Percentiles rank a stretch among this genome's conserved stretches.
These are phyloP conservation scores for Neoscytalidium dimidiatum DNA, from an alignment of 2,329 filamentous ascomycete species.

Conservation along the genomic window DNA sequence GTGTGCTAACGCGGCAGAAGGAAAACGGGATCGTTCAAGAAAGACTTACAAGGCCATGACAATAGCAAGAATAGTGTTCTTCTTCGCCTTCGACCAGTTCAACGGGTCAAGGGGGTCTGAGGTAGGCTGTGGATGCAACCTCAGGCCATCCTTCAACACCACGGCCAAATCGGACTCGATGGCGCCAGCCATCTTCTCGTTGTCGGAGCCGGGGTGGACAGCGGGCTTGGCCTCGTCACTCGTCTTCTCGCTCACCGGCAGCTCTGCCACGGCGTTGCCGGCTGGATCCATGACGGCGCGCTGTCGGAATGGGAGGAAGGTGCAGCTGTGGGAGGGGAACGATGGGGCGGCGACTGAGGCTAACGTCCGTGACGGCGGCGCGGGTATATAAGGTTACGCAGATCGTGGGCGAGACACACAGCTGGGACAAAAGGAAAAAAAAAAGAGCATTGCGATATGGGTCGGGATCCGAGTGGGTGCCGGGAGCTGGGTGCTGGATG, in stretches of 20 bases:
- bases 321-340: neutral
- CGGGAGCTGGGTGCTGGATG: neutral
- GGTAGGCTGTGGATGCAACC: slow-evolving; percentile 40
- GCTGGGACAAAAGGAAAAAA: neutral
- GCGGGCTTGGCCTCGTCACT: neutral
- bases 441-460: neutral
- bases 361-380: neutral
- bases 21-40: neutral
- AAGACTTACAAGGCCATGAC: slow-evolving; percentile 53
- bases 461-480: too few species aligned
- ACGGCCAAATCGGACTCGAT: slow-evolving; percentile 11
- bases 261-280: neutral
- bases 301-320: neutral
- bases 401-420: neutral
- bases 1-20: neutral
- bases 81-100: slow-evolving; percentile 39
- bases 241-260: neutral
- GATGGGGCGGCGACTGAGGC: neutral
- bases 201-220: neutral
- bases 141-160: slow-evolving; percentile 30
- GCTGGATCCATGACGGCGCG: slow-evolving; percentile 1
- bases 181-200: neutral
- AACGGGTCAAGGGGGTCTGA: slow-evolving; percentile 36
- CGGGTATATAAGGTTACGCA: slow-evolving; percentile 2
- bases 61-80: slow-evolving; percentile 51